A percentile compares a stretch with the other conserved stretches of the same genome.
Evolutionary conservation across 1,284 basidiomycete genomes (phyloP).

Genomic region (Heterobasidion occidentale): DNA sequence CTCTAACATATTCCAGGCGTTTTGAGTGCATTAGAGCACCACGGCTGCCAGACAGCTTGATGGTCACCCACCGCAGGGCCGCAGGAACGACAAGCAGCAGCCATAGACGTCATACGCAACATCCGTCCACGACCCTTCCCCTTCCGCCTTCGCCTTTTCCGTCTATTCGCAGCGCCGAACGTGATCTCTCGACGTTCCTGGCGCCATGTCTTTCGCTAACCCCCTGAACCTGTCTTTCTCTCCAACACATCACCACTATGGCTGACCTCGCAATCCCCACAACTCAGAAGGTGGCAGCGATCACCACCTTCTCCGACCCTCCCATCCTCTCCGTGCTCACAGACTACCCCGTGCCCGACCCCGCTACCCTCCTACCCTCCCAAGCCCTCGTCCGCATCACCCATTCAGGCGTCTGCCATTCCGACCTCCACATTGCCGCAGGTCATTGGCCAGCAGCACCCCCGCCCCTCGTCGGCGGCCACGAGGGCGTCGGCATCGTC

Average conservation of each 20-base stretch:
- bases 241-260: not conserved
- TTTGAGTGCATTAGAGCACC: too few species aligned
- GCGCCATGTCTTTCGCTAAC: too few species aligned
- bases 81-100: too few species aligned
- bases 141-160: too few species aligned
- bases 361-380: conserved; percentile 50
- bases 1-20: too few species aligned
- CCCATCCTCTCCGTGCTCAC: conserved; percentile 25
- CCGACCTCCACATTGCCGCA: conserved; percentile 52
- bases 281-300: conserved; percentile 41
- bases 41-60: too few species aligned
- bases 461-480: conserved; percentile 62
- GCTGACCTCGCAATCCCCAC: conserved; percentile 26
- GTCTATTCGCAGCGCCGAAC: too few species aligned
- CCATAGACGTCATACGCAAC: too few species aligned
- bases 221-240: too few species aligned
- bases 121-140: too few species aligned
- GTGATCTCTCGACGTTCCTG: too few species aligned
- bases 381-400: conserved; percentile 64
- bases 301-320: conserved; percentile 24
- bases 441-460: conserved; percentile 48
- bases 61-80: too few species aligned
- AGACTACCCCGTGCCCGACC: conserved; percentile 44
- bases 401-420: conserved; percentile 59
- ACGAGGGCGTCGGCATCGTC: conserved; percentile 55